Conservation (phyloP, 1,284 basidiomycete species). For the Pterulicium gracile region DNA sequence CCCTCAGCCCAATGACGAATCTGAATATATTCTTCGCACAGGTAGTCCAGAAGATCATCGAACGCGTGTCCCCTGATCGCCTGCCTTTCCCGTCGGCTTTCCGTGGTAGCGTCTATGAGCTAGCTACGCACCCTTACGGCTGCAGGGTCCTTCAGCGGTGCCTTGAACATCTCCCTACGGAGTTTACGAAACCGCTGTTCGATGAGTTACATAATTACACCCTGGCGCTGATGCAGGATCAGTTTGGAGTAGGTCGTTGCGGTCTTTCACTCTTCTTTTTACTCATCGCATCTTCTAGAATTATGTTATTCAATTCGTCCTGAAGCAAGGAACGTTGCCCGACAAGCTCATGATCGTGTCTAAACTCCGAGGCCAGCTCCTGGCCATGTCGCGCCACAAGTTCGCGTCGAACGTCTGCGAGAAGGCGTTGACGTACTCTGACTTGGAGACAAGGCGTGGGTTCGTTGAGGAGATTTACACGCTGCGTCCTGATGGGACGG, state of each 20-base stretch:
- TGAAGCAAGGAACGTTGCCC: conserved; percentile 66
- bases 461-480: conserved; percentile 79
- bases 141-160: conserved; percentile 93
- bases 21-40: conserved; percentile 15
- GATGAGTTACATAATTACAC: conserved; percentile 78
- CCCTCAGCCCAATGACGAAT: conserved; percentile 7
- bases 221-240: conserved; percentile 71
- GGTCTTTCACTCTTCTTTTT: conserved; percentile 2
- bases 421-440: conserved; percentile 71
- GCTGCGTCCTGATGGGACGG: conserved; percentile 49
- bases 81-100: conserved; percentile 74
- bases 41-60: conserved; percentile 79
- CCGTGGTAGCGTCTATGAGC: conserved; percentile 71
- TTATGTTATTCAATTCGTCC: conserved; percentile 91
- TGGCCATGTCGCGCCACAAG: conserved; percentile 81
- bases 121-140: conserved; percentile 88
- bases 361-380: conserved; percentile 70
- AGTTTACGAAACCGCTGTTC: conserved; percentile 62
- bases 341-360: conserved; percentile 66
- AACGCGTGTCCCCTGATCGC: conserved; percentile 69
- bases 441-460: conserved; percentile 47
- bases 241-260: conserved; percentile 64
- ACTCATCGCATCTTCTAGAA: conserved; percentile 41
- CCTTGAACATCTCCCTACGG: conserved; percentile 75
- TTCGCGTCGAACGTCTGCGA: conserved; percentile 98